Conservation (phyloP, 371 early-diverging fungal species). For the Mucor saturninus region DNA sequence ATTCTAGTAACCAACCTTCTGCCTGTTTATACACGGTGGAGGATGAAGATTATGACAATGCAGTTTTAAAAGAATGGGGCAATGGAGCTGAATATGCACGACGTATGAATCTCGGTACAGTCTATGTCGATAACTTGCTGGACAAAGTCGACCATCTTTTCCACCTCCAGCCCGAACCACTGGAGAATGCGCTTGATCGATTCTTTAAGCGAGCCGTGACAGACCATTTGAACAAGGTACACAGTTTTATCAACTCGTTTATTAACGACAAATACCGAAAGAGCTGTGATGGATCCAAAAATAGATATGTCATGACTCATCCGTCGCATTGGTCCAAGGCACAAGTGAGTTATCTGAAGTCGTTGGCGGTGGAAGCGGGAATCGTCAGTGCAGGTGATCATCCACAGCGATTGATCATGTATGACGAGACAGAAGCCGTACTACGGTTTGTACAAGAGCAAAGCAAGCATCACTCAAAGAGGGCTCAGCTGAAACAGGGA, state of each 20-base stretch:
- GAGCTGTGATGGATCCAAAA: not conserved
- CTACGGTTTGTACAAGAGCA: not conserved
- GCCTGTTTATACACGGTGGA: not conserved
- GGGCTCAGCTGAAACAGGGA: not conserved
- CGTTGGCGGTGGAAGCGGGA: not conserved
- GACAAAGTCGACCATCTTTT: not conserved
- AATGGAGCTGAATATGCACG: not conserved
- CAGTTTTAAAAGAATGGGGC: not conserved
- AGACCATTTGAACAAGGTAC: not conserved
- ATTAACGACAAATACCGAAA: not conserved
- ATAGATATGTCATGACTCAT: conserved; percentile 1
- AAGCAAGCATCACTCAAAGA: not conserved
- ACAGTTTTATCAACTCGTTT: not conserved
- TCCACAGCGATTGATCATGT: not conserved
- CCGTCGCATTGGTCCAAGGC: not conserved
- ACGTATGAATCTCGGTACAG: not conserved
- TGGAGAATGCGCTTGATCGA: not conserved
- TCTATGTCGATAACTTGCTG: not conserved
- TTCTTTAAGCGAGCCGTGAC: not conserved
- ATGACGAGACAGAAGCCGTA: not conserved
- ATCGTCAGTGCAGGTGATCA: not conserved
- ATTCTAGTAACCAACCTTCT: not conserved
- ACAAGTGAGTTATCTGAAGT: not conserved
- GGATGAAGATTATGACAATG: not conserved
- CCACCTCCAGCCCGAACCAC: not conserved